Percentiles rank a stretch among this genome's conserved stretches.
Conservation (phyloP, 768 basidiomycete species). For the Lentinula aciculospora region DNA sequence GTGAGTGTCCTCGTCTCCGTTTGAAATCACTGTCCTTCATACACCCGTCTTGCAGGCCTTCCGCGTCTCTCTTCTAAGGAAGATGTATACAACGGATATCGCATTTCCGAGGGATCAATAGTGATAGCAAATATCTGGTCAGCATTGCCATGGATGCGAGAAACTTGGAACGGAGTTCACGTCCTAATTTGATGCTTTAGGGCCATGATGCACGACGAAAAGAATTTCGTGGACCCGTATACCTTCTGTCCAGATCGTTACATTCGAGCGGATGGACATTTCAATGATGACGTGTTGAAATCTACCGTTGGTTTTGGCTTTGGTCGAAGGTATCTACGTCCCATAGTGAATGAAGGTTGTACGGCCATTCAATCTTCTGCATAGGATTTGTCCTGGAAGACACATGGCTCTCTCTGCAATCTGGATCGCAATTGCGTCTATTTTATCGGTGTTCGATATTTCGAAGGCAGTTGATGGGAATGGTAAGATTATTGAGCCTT, state of each 20-base stretch:
- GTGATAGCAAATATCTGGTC: slow-evolving; percentile 18
- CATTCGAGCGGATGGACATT: slow-evolving; percentile 10
- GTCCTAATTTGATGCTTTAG: slow-evolving; percentile 10
- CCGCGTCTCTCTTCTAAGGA: slow-evolving; percentile 9
- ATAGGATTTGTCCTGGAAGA: neutral
- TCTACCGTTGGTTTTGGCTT: slow-evolving; percentile 6
- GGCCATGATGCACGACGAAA: slow-evolving; percentile 23
- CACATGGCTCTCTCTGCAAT: slow-evolving; percentile 21
- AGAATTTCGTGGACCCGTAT: slow-evolving; percentile 20
- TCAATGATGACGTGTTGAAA: neutral
- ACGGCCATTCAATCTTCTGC: neutral
- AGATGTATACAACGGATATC: slow-evolving; percentile 11
- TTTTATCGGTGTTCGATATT: slow-evolving; percentile 24
- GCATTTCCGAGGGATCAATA: slow-evolving; percentile 15
- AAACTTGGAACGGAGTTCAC: neutral
- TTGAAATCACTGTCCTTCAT: neutral
- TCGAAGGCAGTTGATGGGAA: slow-evolving; percentile 3
- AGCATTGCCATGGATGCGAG: neutral
- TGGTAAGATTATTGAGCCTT: slow-evolving; percentile 7
- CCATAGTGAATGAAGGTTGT: too few species aligned
- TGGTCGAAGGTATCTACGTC: neutral
- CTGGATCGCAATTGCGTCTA: slow-evolving; percentile 20
- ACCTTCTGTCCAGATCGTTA: slow-evolving; percentile 28
- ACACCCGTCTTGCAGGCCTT: neutral
- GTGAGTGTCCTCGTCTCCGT: neutral